Evolutionary conservation across 2,329 filamentous ascomycete species (phyloP), one percentile per base, ranked within the genome.

Genomic region (Scedosporium dehoogii): DNA sequence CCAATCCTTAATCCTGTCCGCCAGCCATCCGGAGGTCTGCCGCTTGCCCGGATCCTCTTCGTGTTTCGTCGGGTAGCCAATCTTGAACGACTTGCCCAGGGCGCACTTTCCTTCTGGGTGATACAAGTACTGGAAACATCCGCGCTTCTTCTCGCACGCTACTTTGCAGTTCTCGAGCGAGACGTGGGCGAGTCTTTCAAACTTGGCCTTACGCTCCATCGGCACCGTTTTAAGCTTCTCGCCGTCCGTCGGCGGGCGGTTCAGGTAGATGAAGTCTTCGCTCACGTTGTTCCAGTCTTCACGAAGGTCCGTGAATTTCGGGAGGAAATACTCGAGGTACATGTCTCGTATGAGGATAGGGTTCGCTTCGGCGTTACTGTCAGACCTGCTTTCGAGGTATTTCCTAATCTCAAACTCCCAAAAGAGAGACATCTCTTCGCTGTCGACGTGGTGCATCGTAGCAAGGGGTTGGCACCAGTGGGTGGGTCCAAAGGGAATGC

Each of bases 391-490:
- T 55, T 65, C 59, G 6, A 72, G 75, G 68, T 69, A 79, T 76
- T 67, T 73, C 70, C 33, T 73, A 73, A 66, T 74, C 75, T 38
- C 78, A 73, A 82, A 76, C 67, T 84, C 81, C 79, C 81, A 84
- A 41, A 82, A 74, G 51, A 68, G 72, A 65, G 75, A 79, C 56
- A 83, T 75, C 67, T 84, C 81, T 66, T 81, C 76, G 7, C 79
- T 73, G 57, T 77, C 76, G 69, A 84, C 76, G 66, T 83, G 80
- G 66, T 83, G 81, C 79, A 84, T 81, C 3, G 81, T 82, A 48
- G 84, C 68, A n/a, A 82, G 74, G 4, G 81, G 81, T 67, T 83
- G 78, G 64, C 82, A 84, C 81, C 82, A 84, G 64, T 82, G 79
- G 9, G 70, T 73, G 3, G 71, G 72, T 1, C 78, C 76, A 63